Percentiles rank a stretch among this genome's conserved stretches.
phyloP scores from a whole-genome alignment of 495 filamentous ascomycete species.

The Penicillium diatomitis region DNA sequence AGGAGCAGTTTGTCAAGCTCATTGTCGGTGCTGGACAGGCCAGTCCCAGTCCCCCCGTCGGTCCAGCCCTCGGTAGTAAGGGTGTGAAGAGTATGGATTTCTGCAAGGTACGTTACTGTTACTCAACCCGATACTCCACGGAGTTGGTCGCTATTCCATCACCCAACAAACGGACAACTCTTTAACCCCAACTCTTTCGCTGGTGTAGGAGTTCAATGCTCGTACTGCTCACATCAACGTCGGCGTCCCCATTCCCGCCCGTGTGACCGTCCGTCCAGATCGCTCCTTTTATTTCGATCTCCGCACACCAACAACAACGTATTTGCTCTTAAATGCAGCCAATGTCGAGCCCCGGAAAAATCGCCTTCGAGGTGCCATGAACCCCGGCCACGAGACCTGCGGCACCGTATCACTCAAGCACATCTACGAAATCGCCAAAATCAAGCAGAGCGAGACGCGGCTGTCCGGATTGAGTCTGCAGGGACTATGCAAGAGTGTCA shows the following conservation, averaged over 20 bases:
- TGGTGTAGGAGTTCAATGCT: conserved; percentile 87
- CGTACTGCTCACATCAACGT: conserved; percentile 74
- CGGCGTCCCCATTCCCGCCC: conserved; percentile 82
- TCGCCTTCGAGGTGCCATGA: conserved; percentile 67
- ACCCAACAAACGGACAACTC: too few relatives aligned
- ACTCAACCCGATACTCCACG: neutral
- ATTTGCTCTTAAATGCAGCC: conserved; percentile 77
- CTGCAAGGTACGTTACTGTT: conserved; percentile 66
- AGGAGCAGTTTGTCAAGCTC: conserved; percentile 89
- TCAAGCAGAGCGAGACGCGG: conserved; percentile 79
- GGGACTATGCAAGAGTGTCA: conserved; percentile 75
- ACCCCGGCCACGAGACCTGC: conserved; percentile 67
- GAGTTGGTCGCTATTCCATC: neutral
- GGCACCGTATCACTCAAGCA: conserved; percentile 89
- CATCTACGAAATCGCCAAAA: conserved; percentile 94
- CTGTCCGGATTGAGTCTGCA: conserved; percentile 72
- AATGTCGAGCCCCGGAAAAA: conserved; percentile 66
- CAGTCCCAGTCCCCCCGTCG: conserved; percentile 91
- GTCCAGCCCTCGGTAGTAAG: conserved; percentile 92
- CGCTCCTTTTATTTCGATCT: conserved; percentile 89
- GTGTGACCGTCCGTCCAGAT: conserved; percentile 86
- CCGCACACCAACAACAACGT: conserved; percentile 85
- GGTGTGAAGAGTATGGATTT: conserved; percentile 99
- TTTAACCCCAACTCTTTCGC: too few relatives aligned
- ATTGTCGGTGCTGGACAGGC: conserved; percentile 98